These are phyloP conservation scores for Corynespora cassiicola DNA, from an alignment of 2,329 filamentous ascomycete genomes.

Conservation along the genomic window DNA sequence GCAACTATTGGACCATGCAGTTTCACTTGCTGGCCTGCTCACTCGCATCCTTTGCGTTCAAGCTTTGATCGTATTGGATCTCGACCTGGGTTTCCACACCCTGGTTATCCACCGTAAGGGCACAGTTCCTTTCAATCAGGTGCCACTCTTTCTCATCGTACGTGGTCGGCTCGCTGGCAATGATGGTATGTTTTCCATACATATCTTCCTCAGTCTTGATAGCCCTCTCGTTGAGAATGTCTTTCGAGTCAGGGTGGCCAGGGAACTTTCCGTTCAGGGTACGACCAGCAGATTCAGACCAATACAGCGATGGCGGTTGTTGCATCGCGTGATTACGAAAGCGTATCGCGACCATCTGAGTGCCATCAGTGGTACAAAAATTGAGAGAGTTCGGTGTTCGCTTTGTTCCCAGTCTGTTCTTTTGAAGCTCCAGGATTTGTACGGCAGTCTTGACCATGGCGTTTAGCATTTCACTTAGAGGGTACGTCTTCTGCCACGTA, in stretches of 20 bases:
- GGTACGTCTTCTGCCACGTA: slow-evolving; percentile 53
- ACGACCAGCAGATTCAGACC: slow-evolving; percentile 56
- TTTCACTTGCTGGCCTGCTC: no score
- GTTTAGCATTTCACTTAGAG: slow-evolving; percentile 49
- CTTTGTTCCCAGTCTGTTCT: slow-evolving; percentile 46
- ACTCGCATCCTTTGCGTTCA: slow-evolving; percentile 51
- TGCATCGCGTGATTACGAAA: slow-evolving; percentile 60
- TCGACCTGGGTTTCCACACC: slow-evolving; percentile 45
- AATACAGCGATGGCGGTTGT: slow-evolving; percentile 61
- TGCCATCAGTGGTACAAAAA: slow-evolving; percentile 59
- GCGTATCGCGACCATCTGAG: slow-evolving; percentile 56
- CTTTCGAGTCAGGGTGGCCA: slow-evolving; percentile 52
- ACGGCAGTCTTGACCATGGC: slow-evolving; percentile 57
- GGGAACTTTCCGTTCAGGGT: slow-evolving; percentile 62
- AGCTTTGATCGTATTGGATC: slow-evolving; percentile 44
- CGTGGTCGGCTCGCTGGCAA: slow-evolving; percentile 62
- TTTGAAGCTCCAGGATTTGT: slow-evolving; percentile 56
- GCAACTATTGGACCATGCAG: no score
- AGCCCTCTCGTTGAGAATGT: slow-evolving; percentile 41
- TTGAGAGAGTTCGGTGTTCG: slow-evolving; percentile 59
- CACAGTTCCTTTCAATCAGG: slow-evolving; percentile 57
- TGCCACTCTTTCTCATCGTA: slow-evolving; percentile 60
- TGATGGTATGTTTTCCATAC: slow-evolving; percentile 60
- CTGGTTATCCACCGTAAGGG: slow-evolving; percentile 50
- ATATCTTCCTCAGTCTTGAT: slow-evolving; percentile 46